These are phyloP conservation scores for Talaromyces pinophilus DNA, from an alignment of 2,329 filamentous ascomycete species.

Conservation along the genomic window DNA sequence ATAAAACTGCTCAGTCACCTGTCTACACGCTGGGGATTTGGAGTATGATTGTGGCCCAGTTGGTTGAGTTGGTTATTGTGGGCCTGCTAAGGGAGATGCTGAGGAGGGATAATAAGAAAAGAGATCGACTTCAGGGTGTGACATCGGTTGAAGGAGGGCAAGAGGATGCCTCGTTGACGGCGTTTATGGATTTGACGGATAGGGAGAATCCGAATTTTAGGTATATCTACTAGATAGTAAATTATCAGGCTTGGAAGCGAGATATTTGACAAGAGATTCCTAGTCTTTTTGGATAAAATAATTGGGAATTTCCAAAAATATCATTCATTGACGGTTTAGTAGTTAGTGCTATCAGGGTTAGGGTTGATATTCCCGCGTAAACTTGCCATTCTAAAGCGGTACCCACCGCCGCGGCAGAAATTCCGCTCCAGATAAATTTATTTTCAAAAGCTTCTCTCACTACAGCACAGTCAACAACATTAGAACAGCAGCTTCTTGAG, in stretches of 20 bases:
- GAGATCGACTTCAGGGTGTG: background rate
- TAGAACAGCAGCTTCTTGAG: background rate
- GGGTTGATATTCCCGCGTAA: background rate
- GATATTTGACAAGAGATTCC: background rate
- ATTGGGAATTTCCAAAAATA: background rate
- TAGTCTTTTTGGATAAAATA: background rate
- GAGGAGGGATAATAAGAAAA: background rate
- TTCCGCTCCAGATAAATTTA: slow-evolving; percentile 17
- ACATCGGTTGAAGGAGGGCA: background rate
- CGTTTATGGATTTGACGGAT: background rate
- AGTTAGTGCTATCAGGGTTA: background rate
- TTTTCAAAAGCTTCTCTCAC: slow-evolving; percentile 3
- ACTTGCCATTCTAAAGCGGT: slow-evolving; percentile 5
- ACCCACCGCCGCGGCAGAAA: slow-evolving; percentile 10
- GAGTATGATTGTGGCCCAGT: background rate
- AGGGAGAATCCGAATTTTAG: background rate
- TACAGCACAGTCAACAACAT: background rate
- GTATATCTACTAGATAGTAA: background rate
- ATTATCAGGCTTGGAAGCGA: background rate
- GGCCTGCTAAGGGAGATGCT: background rate
- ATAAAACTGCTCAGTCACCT: background rate
- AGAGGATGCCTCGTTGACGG: background rate
- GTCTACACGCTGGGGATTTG: background rate
- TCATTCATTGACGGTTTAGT: background rate
- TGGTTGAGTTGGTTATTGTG: background rate